These are phyloP conservation scores for Theileria parva DNA, from an alignment of 169 alveolate genomes.

Conservation along the genomic window DNA sequence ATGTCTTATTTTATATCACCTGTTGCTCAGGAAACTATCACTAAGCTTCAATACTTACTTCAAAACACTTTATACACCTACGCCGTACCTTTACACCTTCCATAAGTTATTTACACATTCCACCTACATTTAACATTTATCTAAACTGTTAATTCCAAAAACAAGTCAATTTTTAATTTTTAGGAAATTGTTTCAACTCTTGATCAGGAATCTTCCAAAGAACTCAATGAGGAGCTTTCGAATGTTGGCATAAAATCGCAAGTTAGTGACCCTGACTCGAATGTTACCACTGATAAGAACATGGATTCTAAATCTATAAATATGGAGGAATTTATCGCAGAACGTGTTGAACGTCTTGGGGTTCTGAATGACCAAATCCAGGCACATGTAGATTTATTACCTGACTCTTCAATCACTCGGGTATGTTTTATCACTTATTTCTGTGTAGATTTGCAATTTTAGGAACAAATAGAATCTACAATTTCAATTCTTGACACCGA, in stretches of 20 bases:
- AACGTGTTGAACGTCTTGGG: conserved; percentile 45
- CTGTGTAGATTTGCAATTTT: background rate
- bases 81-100: conserved; percentile 42
- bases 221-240: conserved; percentile 20
- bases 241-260: conserved; percentile 24
- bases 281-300: background rate
- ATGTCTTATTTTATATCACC: conserved; percentile 58
- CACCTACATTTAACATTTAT: background rate
- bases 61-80: conserved; percentile 61
- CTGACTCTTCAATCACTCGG: conserved; percentile 33
- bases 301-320: background rate
- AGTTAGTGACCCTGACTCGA: conserved; percentile 2
- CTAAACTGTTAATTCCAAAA: background rate
- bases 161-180: background rate
- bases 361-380: conserved; percentile 47
- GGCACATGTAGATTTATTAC: conserved; percentile 46
- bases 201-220: conserved; percentile 36
- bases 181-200: conserved; percentile 60
- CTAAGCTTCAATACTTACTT: conserved; percentile 59
- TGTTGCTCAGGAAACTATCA: conserved; percentile 57
- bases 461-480: conserved; percentile 22
- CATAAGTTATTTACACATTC: background rate
- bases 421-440: background rate
- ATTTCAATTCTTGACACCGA: conserved; percentile 32
- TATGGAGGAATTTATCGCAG: conserved; percentile 15